Base-by-base conservation (phyloP, 139 green algal species). In the Micromonas commoda region DNA sequence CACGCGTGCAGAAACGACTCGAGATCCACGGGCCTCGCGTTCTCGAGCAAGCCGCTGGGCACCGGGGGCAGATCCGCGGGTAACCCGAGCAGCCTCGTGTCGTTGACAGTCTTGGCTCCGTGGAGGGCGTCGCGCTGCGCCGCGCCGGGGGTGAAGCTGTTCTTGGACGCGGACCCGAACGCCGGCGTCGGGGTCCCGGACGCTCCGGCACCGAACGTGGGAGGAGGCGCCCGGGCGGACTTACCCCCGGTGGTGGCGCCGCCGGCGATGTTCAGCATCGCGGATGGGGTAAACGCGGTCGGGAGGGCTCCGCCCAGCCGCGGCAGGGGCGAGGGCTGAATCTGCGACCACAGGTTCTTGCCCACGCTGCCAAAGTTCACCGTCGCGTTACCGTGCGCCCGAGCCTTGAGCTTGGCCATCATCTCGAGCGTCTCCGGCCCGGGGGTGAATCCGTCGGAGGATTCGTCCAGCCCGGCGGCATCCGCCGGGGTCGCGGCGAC, bases 381-480 rank as follows among this genome's bases (percentile, higher is more conserved):
- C 45, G 45, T 16, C 9, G 45, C 16, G 45, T 23, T 23, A 9
- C 45, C 45, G 45, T 57, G 45, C 45, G 9, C 45, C 16, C 45
- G 45, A 9, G 45, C 45, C 16, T 57, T 57, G 9, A 57, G 16
- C 45, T 57, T 57, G 9, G 9, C 45, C 9, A 57, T 57, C 45
- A 57, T 57, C 45, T 57, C 45, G 45, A 57, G 45, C 45, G 45
- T 57, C 21, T 60, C 37, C 6, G 60, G 37, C 9, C 68, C 68
- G 19, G 68, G 68, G 53, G 68, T 75, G 37, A 75, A 75, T 21
- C 68, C 68, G 29, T 61, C 68, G 45, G 45, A 23, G 45, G 45
- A 57, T 16, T n/a, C n/a, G n/a, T n/a, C n/a, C n/a, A n/a, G n/a
- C n/a, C n/a, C n/a, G n/a, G n/a, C n/a, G n/a, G n/a, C n/a, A n/a